Base-by-base conservation (phyloP, 306 rosid species). In the Malus asiatica region DNA sequence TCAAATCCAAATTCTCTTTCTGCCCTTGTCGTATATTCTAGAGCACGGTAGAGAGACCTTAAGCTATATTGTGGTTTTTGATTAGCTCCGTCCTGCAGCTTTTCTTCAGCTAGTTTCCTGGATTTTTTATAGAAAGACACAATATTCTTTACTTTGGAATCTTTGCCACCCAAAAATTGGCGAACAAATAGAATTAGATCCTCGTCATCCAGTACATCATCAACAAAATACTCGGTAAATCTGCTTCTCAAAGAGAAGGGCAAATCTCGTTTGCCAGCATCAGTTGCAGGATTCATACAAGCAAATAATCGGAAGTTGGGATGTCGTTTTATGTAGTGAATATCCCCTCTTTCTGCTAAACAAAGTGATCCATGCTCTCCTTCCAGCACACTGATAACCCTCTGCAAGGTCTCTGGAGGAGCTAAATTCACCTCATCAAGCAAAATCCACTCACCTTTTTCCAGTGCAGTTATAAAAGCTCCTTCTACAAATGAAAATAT, bases 281-380 rank as follows among this genome's bases (percentile, higher is more conserved):
- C 98, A n/a, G 98, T 92, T 61, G 98, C 96, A 58, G 98, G 98
- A 89, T 95, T 95, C 98, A 95, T 95, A 83, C 98, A 95, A 80
- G 96, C 93, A 88, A 95, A 95, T 79, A 95, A 80, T 59, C 97
- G 97, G 53, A 95, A 95, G 67, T 89, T 92, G 57, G 91, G 93
- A 84, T 95, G 97, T 60, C 96, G 86, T 30, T n/a, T 71, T 76
- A 95, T 83, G 76, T 88, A 92, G 76, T 79, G 87, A 51, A 84
- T 71, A 84, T 95, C 98, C 68, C 98, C 98, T 80, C 96, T 92
- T 85, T 95, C 98, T 65, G 95, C 96, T 78, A 95, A 86, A 87
- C 97, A 92, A 8, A 95, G 84, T 16, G 87, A 88, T 55, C 97
- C 93, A 68, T 76, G 83, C 75, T 90, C 98, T 73, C 97, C 98